Conservation (phyloP, 2,329 filamentous ascomycete genomes). For the Fusarium miscanthi region DNA sequence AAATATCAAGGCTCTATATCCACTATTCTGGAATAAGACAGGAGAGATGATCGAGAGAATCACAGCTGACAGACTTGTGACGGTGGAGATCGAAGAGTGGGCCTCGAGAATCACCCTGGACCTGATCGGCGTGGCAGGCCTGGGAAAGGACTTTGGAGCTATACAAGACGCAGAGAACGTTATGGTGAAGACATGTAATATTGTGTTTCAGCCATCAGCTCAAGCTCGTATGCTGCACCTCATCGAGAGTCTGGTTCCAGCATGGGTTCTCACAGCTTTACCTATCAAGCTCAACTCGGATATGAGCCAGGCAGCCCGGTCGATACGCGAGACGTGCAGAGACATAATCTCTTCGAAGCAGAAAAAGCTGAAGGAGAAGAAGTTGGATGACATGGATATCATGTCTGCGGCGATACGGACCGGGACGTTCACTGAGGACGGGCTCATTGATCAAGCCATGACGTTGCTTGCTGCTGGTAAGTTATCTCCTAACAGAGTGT, state of each 20-base stretch:
- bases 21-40: conserved; percentile 83
- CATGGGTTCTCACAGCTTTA: conserved; percentile 68
- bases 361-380: conserved; percentile 57
- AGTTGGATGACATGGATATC: conserved; percentile 73
- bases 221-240: conserved; percentile 68
- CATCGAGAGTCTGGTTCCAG: conserved; percentile 69
- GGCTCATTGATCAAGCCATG: conserved; percentile 88
- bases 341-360: conserved; percentile 79
- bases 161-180: conserved; percentile 68
- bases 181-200: conserved; percentile 67
- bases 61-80: conserved; percentile 52
- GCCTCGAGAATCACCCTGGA: conserved; percentile 76
- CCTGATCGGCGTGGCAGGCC: conserved; percentile 77
- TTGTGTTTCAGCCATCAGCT: conserved; percentile 63
- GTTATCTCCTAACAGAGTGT: neutral
- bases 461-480: conserved; percentile 74
- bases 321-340: conserved; percentile 73
- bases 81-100: conserved; percentile 71
- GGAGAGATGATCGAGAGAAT: conserved; percentile 74
- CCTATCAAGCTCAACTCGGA: conserved; percentile 78
- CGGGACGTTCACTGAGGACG: conserved; percentile 79
- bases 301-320: conserved; percentile 64
- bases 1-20: conserved; percentile 86
- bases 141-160: conserved; percentile 76
- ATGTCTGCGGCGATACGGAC: conserved; percentile 81